Percentiles rank a stretch among this genome's conserved stretches.
These are phyloP conservation scores for Elongisporangium undulatum DNA, from an alignment of 352 stramenopile species.

Conservation along the genomic window DNA sequence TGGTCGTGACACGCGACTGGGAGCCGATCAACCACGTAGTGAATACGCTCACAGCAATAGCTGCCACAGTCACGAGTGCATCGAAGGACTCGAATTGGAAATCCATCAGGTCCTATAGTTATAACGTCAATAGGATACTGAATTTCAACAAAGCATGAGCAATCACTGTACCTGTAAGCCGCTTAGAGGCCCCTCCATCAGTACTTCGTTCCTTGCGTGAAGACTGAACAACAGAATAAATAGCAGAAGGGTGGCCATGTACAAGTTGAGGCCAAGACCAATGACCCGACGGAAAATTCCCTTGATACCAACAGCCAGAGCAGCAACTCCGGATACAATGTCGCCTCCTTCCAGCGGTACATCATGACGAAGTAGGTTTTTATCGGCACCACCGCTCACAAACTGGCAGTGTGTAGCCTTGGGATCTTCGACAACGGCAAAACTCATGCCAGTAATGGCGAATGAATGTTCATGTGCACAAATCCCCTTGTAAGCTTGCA, in stretches of 20 bases:
- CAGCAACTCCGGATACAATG: conserved; percentile 35
- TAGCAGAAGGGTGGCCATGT: conserved; percentile 48
- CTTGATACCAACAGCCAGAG: conserved; percentile 25
- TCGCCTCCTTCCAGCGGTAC: conserved; percentile 49
- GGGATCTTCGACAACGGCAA: conserved; percentile 30
- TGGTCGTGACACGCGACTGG: conserved; percentile 32
- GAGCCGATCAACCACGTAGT: conserved; percentile 33
- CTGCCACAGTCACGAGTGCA: conserved; percentile 35
- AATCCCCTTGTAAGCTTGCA: conserved; percentile 49
- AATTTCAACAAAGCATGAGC: background rate
- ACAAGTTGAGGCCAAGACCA: conserved; percentile 41
- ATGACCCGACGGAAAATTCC: conserved; percentile 20
- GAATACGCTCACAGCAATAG: conserved; percentile 24
- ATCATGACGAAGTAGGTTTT: conserved; percentile 64
- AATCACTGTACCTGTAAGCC: conserved; percentile 43
- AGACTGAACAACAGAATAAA: conserved; percentile 76
- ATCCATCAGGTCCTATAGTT: conserved; percentile 37
- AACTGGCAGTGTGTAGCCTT: conserved; percentile 36
- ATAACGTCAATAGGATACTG: conserved; percentile 4
- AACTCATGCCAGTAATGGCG: conserved; percentile 82
- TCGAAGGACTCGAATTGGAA: conserved; percentile 57
- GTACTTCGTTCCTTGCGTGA: conserved; percentile 56
- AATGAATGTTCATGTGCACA: conserved; percentile 68
- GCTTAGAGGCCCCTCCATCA: conserved; percentile 36
- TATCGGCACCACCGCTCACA: conserved; percentile 74